These are phyloP conservation scores for Citrullus mucosospermus DNA, from an alignment of 306 rosid genomes.

Conservation along the genomic window DNA sequence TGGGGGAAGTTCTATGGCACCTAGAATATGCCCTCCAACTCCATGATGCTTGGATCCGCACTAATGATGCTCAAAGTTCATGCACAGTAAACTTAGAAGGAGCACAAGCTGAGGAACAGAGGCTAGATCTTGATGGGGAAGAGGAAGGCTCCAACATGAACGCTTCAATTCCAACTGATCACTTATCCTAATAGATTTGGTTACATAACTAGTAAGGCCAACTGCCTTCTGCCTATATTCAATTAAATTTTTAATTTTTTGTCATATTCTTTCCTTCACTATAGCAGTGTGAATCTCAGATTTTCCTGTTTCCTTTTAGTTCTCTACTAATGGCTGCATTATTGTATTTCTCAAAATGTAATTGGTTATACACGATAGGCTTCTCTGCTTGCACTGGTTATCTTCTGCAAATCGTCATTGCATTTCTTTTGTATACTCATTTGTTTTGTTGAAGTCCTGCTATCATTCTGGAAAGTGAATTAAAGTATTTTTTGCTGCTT, in stretches of 20 bases:
- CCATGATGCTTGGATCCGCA: slow-evolving; percentile 75
- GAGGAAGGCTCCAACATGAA: not conserved
- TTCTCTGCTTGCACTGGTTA: not conserved
- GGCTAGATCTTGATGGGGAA: not conserved
- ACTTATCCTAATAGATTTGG: not conserved
- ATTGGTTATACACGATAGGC: not conserved
- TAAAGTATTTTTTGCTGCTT: not conserved
- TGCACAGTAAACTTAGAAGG: not conserved
- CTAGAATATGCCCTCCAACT: slow-evolving; percentile 79
- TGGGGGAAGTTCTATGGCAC: slow-evolving; percentile 96
- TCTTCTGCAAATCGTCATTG: not conserved
- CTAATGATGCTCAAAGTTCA: slow-evolving; percentile 25
- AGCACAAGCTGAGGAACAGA: not conserved
- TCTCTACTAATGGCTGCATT: not conserved
- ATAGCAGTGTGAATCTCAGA: not conserved
- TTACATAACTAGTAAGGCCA: slow-evolving; percentile 5
- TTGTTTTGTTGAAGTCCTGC: not conserved
- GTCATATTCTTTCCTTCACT: not conserved
- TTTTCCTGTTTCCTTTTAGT: not conserved
- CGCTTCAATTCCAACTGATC: not conserved
- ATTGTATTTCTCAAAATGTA: not conserved
- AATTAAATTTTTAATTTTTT: slow-evolving; percentile 1
- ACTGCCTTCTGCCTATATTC: slow-evolving; percentile 5
- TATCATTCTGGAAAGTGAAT: not conserved
- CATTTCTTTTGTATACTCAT: not conserved